Evolutionary conservation across 192 early-diverging fungal species (phyloP).

Genomic region (Coemansia sp.): DNA sequence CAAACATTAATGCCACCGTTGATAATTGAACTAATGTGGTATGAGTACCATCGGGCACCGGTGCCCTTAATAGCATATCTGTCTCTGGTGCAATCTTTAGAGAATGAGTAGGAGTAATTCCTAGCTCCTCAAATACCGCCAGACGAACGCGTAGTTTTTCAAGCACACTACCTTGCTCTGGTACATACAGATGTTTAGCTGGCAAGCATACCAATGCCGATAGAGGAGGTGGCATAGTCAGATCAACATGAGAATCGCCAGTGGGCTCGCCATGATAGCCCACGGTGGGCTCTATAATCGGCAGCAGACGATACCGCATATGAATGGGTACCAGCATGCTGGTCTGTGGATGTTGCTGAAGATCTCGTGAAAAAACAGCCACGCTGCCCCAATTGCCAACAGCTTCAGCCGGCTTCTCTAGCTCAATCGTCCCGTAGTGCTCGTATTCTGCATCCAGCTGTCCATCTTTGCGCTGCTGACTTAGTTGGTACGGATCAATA

Average conservation of each 20-base stretch:
- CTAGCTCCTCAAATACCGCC: slow-evolving; percentile 47
- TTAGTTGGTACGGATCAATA: slow-evolving; percentile 47
- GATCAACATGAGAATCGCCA: slow-evolving; percentile 30
- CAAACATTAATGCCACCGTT: slow-evolving; percentile 28
- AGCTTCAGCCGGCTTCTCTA: slow-evolving; percentile 42
- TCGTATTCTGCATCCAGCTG: slow-evolving; percentile 9
- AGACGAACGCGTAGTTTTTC: slow-evolving; percentile 17
- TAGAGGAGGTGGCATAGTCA: slow-evolving; percentile 31
- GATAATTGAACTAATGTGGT: slow-evolving; percentile 17
- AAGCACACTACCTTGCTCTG: background rate
- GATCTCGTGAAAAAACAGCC: slow-evolving; percentile 17
- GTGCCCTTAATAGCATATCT: slow-evolving; percentile 40
- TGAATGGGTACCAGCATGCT: slow-evolving; percentile 32
- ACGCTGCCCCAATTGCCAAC: slow-evolving; percentile 47
- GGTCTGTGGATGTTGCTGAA: background rate
- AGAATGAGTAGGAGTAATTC: slow-evolving; percentile 11
- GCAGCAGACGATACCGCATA: slow-evolving; percentile 43
- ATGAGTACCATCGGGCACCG: slow-evolving; percentile 20
- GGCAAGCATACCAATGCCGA: slow-evolving; percentile 29
- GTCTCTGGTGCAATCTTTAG: slow-evolving; percentile 30
- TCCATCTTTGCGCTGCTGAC: slow-evolving; percentile 12
- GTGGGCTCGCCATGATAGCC: slow-evolving; percentile 39
- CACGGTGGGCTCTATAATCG: slow-evolving; percentile 19
- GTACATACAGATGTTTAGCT: background rate
- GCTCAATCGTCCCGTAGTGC: slow-evolving; percentile 37